A percentile compares a stretch with the other conserved stretches of the same genome.
These are phyloP conservation scores for Heimioporus retisporus DNA, from an alignment of 1,284 basidiomycete species.

Conservation along the genomic window DNA sequence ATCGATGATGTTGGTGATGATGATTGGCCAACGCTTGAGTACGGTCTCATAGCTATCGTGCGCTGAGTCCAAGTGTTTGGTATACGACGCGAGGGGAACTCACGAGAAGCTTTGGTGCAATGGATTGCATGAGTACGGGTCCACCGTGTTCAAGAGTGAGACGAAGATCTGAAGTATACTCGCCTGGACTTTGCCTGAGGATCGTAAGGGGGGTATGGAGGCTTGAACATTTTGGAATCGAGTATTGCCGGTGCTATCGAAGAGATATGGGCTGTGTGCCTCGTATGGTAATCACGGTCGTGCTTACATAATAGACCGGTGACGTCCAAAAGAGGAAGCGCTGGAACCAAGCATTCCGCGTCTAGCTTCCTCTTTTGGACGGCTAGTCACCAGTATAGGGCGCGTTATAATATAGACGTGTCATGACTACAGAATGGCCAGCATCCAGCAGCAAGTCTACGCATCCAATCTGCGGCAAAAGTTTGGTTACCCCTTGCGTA, in stretches of 20 bases:
- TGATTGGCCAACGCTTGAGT: constrained; percentile 88
- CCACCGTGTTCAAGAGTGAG: no score
- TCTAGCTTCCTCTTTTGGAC: no score
- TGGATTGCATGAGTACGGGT: not conserved
- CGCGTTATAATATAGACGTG: no score
- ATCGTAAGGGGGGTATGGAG: constrained; percentile 72
- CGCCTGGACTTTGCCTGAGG: constrained; percentile 72
- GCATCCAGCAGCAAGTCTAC: no score
- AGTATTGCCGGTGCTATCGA: not conserved
- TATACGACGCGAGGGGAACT: constrained; percentile 30
- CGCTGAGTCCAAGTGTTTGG: constrained; percentile 6
- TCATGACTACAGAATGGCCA: no score
- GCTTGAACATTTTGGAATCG: constrained; percentile 49
- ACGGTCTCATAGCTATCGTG: constrained; percentile 69
- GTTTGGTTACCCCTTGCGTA: no score
- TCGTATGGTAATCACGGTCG: not conserved
- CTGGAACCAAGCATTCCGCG: no score
- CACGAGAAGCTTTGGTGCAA: constrained; percentile 59
- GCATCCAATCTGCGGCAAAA: no score
- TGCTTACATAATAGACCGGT: not conserved
- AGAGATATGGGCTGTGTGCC: not conserved
- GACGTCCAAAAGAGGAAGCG: no score
- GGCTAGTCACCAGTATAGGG: no score
- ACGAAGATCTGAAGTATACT: constrained; percentile 21
- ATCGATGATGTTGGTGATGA: constrained; percentile 85